Evolutionary conservation across 2,329 filamentous ascomycete species (phyloP).

Genomic region (Fonsecaea pedrosoi): DNA sequence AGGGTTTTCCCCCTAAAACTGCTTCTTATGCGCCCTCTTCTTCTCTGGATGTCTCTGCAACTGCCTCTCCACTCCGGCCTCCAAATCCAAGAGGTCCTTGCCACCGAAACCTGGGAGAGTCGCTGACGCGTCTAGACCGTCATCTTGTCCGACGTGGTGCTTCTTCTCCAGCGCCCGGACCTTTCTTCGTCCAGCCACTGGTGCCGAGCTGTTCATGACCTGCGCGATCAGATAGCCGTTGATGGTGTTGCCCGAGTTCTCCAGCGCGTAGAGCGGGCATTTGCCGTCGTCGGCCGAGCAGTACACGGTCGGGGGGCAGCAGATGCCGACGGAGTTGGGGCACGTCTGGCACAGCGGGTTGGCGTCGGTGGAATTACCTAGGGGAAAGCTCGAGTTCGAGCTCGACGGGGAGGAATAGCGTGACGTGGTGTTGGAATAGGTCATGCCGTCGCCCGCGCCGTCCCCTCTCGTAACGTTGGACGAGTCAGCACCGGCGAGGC

Average conservation of each 20-base stretch:
- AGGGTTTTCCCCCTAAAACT: constrained; percentile 10
- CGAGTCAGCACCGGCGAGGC: background rate
- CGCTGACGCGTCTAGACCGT: background rate
- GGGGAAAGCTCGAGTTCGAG: constrained; percentile 6
- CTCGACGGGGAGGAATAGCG: background rate
- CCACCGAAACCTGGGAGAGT: background rate
- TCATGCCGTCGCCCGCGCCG: background rate
- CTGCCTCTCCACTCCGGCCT: constrained; percentile 12
- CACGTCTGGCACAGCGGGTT: constrained; percentile 35
- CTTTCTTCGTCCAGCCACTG: constrained; percentile 32
- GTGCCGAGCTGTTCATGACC: constrained; percentile 34
- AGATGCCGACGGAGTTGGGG: constrained; percentile 34
- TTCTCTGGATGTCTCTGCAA: constrained; percentile 15
- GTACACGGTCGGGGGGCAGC: constrained; percentile 34
- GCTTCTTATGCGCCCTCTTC: constrained; percentile 27
- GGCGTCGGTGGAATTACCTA: constrained; percentile 1
- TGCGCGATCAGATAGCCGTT: constrained; percentile 36
- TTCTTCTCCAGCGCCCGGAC: constrained; percentile 26
- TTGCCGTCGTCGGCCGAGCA: constrained; percentile 34
- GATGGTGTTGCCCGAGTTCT: constrained; percentile 29
- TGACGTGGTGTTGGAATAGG: background rate
- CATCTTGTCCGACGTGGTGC: constrained; percentile 5
- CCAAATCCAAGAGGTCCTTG: constrained; percentile 7
- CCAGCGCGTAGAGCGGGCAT: constrained; percentile 32
- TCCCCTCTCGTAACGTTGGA: constrained; percentile 7